Evolutionary conservation across 768 basidiomycete species (phyloP).

Genomic region (Mycena polygramma): DNA sequence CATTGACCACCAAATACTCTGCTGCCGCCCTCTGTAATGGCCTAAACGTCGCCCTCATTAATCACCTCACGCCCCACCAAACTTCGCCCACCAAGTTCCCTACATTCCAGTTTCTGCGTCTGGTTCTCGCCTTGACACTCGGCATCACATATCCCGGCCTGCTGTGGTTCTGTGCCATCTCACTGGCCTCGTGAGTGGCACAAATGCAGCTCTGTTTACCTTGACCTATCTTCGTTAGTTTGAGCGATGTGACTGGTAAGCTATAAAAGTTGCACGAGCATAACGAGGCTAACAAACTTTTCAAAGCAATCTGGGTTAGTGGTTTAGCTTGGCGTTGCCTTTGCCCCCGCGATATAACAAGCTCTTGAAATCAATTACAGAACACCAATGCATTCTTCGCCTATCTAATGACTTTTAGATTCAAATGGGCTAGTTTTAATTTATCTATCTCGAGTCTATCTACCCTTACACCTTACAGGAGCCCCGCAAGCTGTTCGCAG

Average conservation of each 20-base stretch:
- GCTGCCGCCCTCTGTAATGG: conserved; percentile 62
- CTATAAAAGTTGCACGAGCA: conserved; percentile 10
- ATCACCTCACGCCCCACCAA: conserved; percentile 56
- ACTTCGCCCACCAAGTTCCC: conserved; percentile 49
- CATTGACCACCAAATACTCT: conserved; percentile 61
- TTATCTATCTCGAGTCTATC: no score
- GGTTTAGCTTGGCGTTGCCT: no score
- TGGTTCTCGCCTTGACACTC: conserved; percentile 60
- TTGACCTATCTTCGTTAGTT: conserved; percentile 54
- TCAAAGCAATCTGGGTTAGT: conserved; percentile 65
- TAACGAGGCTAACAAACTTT: conserved; percentile 29
- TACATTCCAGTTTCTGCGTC: conserved; percentile 50
- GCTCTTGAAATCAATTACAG: conserved; percentile 35
- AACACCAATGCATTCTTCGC: conserved; percentile 94
- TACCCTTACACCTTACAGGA: conserved; percentile 43
- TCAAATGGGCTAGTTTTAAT: conserved; percentile 57
- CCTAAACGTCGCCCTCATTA: conserved; percentile 64
- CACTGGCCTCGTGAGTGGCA: conserved; percentile 77
- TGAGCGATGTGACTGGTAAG: conserved; percentile 84
- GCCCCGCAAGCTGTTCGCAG: conserved; percentile 73
- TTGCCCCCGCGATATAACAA: no score
- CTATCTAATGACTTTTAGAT: conserved; percentile 82
- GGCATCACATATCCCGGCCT: conserved; percentile 75
- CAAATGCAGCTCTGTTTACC: conserved; percentile 23
- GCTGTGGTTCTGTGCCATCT: conserved; percentile 82